Evolutionary conservation across 2,329 filamentous ascomycete species (phyloP), one percentile per base, ranked within the genome.

Genomic region (Colletotrichum sp.): DNA sequence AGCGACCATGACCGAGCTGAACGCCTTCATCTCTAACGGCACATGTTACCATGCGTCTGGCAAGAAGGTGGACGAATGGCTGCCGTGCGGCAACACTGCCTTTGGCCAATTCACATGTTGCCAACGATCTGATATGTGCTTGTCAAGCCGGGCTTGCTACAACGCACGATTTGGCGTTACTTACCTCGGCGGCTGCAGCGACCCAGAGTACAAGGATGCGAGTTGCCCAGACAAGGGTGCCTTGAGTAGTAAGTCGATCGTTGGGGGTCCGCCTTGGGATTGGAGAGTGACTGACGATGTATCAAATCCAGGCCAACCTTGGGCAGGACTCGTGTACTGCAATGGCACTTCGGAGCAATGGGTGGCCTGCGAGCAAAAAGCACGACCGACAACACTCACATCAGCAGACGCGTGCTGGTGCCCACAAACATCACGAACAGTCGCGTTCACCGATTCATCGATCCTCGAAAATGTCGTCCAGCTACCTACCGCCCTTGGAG

Each of bases 161-260:
- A 79, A 78, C 12, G 63, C 61, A n/a, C 43, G 65, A 7, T 79
- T 77, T 34, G 81, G 80, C n/a, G 72, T 80, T 21, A 86, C 84
- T 4, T 86, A 86, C 48, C 79, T 84, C 18, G 81, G 84, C 5
- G 85, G 84, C 15, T 86, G 84, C 77, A 85, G 81, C 28, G 83
- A 86, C 55, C 74, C 76, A 3, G 68, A 77, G 3, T 85, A 85
- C 72, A 59, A 77, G 16, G 79, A 83, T 63, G 36, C 57, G 5
- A 82, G 76, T 67, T 86, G 85, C 73, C 85, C 85, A 0, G 60
- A 82, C 73, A 86, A 86, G 76, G 77, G 78, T 18, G 24, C 74
- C 7, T 69, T 75, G 32, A 55, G 52, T 13, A 52, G 78, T 79
- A 43, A 60, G 73, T 64, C 10, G 3, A 18, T 21, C 32, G 66